These are phyloP conservation scores for Backusella mclennaniae DNA, from an alignment of 192 early-diverging fungal species.

Conservation along the genomic window DNA sequence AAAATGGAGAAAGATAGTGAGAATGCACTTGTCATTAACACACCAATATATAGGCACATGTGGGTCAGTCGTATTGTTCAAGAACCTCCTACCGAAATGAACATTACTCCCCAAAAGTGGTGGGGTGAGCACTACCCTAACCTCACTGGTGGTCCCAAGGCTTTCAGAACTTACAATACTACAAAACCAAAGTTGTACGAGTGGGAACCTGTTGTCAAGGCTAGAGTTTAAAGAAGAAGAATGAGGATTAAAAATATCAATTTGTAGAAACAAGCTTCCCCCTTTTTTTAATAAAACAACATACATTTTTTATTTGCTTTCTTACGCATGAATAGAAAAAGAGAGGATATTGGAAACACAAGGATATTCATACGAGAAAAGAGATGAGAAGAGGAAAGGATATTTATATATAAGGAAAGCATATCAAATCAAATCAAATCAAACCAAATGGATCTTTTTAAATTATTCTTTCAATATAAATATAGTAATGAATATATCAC, in stretches of 20 bases:
- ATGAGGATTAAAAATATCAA: not conserved
- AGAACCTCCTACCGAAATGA: constrained; percentile 38
- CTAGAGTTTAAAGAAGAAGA: constrained; percentile 21
- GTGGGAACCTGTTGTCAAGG: constrained; percentile 54
- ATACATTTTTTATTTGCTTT: no score
- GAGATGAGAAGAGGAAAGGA: no score
- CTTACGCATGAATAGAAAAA: no score
- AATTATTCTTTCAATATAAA: no score
- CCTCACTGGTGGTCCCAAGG: constrained; percentile 36
- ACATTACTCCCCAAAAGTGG: constrained; percentile 31
- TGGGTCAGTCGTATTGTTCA: constrained; percentile 38
- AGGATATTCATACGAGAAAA: no score
- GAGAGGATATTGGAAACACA: no score
- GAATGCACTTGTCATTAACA: not conserved
- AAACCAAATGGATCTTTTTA: no score
- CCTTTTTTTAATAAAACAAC: no score
- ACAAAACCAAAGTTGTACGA: constrained; percentile 51
- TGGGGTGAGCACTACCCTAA: constrained; percentile 24
- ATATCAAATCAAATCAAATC: no score
- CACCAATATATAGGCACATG: constrained; percentile 32
- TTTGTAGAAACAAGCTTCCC: no score
- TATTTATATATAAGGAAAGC: no score
- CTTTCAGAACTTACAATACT: constrained; percentile 60
- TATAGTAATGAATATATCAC: no score
- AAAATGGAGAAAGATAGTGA: not conserved